Percentiles rank a stretch among this genome's conserved stretches.
Conservation (phyloP, 2,329 filamentous ascomycete species). For the Hypoxylon sp. region DNA sequence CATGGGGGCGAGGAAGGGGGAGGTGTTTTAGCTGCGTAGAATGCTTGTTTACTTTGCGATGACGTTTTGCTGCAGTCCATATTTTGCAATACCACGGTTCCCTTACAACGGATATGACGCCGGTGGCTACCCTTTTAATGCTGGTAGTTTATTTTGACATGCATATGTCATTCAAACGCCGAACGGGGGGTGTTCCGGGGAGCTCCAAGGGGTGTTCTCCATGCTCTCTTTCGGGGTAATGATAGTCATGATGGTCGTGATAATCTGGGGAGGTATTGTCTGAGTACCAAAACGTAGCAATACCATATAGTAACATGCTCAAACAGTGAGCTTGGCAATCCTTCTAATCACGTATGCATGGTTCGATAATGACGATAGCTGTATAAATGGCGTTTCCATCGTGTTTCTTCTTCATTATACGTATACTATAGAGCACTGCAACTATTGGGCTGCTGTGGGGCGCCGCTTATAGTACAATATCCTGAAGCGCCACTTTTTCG, state of each 20-base stretch:
- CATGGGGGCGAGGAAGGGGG: slow-evolving; percentile 15
- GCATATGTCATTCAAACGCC: slow-evolving; percentile 31
- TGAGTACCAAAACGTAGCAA: slow-evolving; percentile 24
- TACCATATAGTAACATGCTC: slow-evolving; percentile 17
- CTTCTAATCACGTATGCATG: slow-evolving; percentile 35
- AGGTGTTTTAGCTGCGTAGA: slow-evolving; percentile 16
- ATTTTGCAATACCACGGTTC: slow-evolving; percentile 39
- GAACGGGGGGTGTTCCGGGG: slow-evolving; percentile 16
- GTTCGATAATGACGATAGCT: slow-evolving; percentile 43
- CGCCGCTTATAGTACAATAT: slow-evolving; percentile 42
- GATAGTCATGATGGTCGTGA: slow-evolving; percentile 35
- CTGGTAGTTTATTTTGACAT: slow-evolving; percentile 25
- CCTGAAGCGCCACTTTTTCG: slow-evolving; percentile 40
- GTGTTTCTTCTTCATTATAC: slow-evolving; percentile 45
- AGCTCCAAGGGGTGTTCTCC: slow-evolving; percentile 12
- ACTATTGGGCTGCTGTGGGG: slow-evolving; percentile 38
- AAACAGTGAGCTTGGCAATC: slow-evolving; percentile 33
- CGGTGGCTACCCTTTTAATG: slow-evolving; percentile 36
- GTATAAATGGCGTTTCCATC: slow-evolving; percentile 39
- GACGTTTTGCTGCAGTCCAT: slow-evolving; percentile 41
- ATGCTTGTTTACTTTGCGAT: slow-evolving; percentile 42
- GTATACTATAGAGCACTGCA: slow-evolving; percentile 39
- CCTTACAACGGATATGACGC: slow-evolving; percentile 39
- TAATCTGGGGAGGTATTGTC: slow-evolving; percentile 31
- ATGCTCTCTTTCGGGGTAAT: slow-evolving; percentile 29